Evolutionary conservation across 2,329 filamentous ascomycete genomes (phyloP), one percentile per base, ranked within the genome.

Genomic region (Fusarium compactum): DNA sequence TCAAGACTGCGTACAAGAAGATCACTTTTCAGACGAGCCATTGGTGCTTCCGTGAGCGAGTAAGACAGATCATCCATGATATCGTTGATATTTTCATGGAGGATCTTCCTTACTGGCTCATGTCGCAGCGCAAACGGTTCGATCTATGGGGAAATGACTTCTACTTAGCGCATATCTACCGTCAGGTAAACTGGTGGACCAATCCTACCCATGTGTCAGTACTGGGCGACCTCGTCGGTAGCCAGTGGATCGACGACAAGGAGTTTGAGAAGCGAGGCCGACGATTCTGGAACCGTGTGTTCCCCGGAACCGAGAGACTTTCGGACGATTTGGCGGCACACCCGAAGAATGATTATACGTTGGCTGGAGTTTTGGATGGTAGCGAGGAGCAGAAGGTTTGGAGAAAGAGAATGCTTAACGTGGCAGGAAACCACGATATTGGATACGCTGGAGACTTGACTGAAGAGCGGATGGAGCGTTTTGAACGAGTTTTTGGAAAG

Each of bases 361-460:
- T 88, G 8, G 78, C 85, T 0, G 86, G 86, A 6, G 80, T 85
- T 24, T 77, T 90, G 6, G 83, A 84, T 41, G 81, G 78, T 2
- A 79, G 78, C 8, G 76, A 82, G 10, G 78, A 84, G 51, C 82
- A 82, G 9, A 80, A 83, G 8, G 79, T 80, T 4, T 98, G 96
- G 96, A 81, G 85, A n/a, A 86, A 84, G 43, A 88, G 92, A 58
- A 85, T 98, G 69, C 94, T 99, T 78, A 97, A 97, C 73, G 89
- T 98, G 27, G 94, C 90, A 1, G 96, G 96, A 2, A 99, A 99
- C 77, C 96, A 99, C 78, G 96, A 99, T 79, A 91, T 99, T 76
- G 96, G 96, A 34, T 99, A 99, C 78, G 94, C 95, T 0, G 96
- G 96, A 5, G 96, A 99, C 79, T 86, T 98, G 66, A 94, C 91